Conservation (phyloP, 352 stramenopile species). For the Globisporangium solare region DNA sequence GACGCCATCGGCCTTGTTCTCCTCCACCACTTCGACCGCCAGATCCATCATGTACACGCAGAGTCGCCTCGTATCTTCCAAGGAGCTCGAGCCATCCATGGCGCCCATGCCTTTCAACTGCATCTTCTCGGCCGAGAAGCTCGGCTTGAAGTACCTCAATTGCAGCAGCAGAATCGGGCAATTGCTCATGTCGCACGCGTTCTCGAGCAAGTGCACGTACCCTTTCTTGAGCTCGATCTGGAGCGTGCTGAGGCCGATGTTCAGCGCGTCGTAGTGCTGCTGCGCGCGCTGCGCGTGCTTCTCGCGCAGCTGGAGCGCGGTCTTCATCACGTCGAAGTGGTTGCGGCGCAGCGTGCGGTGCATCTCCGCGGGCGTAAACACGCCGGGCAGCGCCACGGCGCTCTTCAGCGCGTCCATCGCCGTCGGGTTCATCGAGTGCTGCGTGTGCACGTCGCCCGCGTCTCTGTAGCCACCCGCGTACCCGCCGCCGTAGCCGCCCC, state of each 20-base stretch:
- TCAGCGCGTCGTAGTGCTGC: slow-evolving; percentile 50
- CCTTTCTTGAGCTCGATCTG: slow-evolving; percentile 69
- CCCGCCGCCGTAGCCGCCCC: slow-evolving; percentile 7
- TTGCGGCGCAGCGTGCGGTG: slow-evolving; percentile 57
- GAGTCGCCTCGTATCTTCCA: slow-evolving; percentile 60
- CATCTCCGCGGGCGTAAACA: slow-evolving; percentile 50
- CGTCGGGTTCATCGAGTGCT: slow-evolving; percentile 28
- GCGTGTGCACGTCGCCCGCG: slow-evolving; percentile 27
- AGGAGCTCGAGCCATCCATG: slow-evolving; percentile 53
- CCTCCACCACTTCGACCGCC: slow-evolving; percentile 68
- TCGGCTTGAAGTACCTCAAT: slow-evolving; percentile 59
- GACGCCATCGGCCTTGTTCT: slow-evolving; percentile 51
- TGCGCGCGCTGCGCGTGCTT: slow-evolving; percentile 50
- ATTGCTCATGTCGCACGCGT: slow-evolving; percentile 39
- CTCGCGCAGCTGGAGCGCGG: slow-evolving; percentile 63
- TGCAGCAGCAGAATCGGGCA: slow-evolving; percentile 58
- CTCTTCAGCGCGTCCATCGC: slow-evolving; percentile 60
- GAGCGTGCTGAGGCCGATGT: slow-evolving; percentile 51
- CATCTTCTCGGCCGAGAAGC: slow-evolving; percentile 52
- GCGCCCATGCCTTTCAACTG: slow-evolving; percentile 47
- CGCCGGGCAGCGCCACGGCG: slow-evolving; percentile 59
- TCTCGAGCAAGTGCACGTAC: slow-evolving; percentile 68
- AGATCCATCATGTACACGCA: slow-evolving; percentile 79
- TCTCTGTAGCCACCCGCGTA: slow-evolving; percentile 27
- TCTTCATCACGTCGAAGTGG: slow-evolving; percentile 58